Evolutionary conservation across 2,329 filamentous ascomycete species (phyloP), one percentile per base, ranked within the genome.

Genomic region (Tolypocladium amazonense): DNA sequence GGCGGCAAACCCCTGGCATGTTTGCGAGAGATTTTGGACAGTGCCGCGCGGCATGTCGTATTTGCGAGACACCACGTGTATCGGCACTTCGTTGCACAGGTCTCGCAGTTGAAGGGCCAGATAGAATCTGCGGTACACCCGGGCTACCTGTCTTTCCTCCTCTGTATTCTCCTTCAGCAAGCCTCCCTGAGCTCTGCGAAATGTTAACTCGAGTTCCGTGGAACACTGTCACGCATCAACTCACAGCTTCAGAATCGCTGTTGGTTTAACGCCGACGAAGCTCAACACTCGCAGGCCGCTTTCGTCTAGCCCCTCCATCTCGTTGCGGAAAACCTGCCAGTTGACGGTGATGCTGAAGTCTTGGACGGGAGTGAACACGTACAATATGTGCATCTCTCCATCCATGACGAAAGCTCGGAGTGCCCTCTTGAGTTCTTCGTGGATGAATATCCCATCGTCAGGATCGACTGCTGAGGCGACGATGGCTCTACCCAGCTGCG

Each of bases 321-420:
- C 86, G 62, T 88, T 83, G 56, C 87, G 83, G 65, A 90, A 91
- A 0, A 86, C 81, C 58, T 82, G 81, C 89, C 89, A 92, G 65
- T 90, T 87, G 60, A 92, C 80, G 11, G 77, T 74, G 3, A 79
- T 73, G 1, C 74, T 75, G 33, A 77, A 75, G 56, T 82, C 77
- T 56, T 89, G 85, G 2, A 92, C 80, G 0, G 89, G 89, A 0
- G 89, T 91, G 63, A 92, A 91, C 43, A 84, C 85, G 69, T 92
- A 92, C 55, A 91, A 80, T 15, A 90, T 81, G 66, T 92, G 89
- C 85, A 92, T 87, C 63, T 92, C 89, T 4, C 88, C 86, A 67
- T 92, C 88, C 82, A 92, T 86, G 15, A 91, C 89, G 67, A 92
- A 92, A 1, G 86, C 87, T 62, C 81, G 77, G 3, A 92, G 77